Evolutionary conservation across 1,139 yeast genomes (phyloP), one percentile per base, ranked within the genome.

Genomic region (Eremothecium cymbalariae): DNA sequence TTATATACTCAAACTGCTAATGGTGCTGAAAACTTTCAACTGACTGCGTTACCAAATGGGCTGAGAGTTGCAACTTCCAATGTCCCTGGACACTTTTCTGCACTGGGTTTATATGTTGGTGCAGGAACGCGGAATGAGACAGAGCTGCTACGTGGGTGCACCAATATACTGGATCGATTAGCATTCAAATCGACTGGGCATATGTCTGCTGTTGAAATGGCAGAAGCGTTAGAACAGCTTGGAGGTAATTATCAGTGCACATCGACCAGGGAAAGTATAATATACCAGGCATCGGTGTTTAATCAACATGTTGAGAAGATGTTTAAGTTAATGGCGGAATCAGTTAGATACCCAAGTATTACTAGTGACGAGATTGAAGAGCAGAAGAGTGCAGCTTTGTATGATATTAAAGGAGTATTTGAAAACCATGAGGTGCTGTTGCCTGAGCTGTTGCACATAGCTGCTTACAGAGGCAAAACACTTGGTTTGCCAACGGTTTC

Each of bases 181-280:
- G 90, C 97, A 0, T 90, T 84, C 72, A 83, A 79, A 58, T 74
- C 93, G 4, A 85, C 96, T 0, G 60, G 67, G 30, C 65, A 72
- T 37, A 67, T 72, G 40, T 52, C 74, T 2, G 88, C 86, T 3
- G 61, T 69, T 23, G 72, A 80, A 39, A 83, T 90, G 85, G 69
- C 83, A 48, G 81, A 81, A 46, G 70, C 72, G 23, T 65, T 90
- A 45, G 86, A 85, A 37, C 67, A 75, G 34, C 62, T 90, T 37
- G 98, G 98, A 28, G 98, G 98, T 8, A 90, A 88, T 58, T 86
- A 82, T 59, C 88, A 85, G 76, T 83, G 95, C 53, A 80, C 95
- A 1, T 84, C 95, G 1, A 84, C 94, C 18, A 70, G 98, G 53
- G 98, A 90, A 56, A 74, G 93, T 4, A 71, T 90, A 65, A 75